Evolutionary conservation across 352 stramenopile genomes (phyloP).

Genomic region (Globisporangium carolinianum): DNA sequence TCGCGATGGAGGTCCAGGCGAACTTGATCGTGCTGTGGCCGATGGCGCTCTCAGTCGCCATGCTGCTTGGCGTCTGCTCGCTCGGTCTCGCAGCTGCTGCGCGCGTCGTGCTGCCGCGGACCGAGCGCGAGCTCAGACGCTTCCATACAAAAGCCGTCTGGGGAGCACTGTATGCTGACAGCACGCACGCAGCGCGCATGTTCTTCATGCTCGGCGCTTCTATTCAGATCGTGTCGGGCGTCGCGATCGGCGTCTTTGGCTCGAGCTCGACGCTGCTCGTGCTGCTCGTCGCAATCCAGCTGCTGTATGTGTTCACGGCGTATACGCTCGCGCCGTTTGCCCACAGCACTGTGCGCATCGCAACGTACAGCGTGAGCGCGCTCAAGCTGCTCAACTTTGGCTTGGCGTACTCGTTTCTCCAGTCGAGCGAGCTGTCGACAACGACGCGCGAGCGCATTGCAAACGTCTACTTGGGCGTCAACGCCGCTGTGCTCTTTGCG

Average conservation of each 20-base stretch:
- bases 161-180: slow-evolving; percentile 31
- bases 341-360: slow-evolving; percentile 9
- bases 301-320: slow-evolving; percentile 23
- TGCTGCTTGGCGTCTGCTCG: slow-evolving; percentile 21
- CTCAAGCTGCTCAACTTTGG: slow-evolving; percentile 27
- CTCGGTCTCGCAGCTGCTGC: slow-evolving; percentile 12
- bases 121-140: slow-evolving; percentile 18
- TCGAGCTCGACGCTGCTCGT: slow-evolving; percentile 23
- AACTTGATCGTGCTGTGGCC: slow-evolving; percentile 14
- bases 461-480: slow-evolving; percentile 23
- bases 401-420: slow-evolving; percentile 30
- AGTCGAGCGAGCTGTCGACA: slow-evolving; percentile 12
- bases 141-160: slow-evolving; percentile 21
- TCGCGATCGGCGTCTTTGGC: slow-evolving; percentile 24
- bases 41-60: slow-evolving; percentile 13
- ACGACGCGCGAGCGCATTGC: slow-evolving; percentile 11
- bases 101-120: slow-evolving; percentile 14
- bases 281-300: slow-evolving; percentile 23
- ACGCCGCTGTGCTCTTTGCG: slow-evolving; percentile 20
- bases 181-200: slow-evolving; percentile 21
- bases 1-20: slow-evolving; percentile 15
- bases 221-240: slow-evolving; percentile 22
- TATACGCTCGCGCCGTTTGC: slow-evolving; percentile 28
- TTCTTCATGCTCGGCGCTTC: slow-evolving; percentile 31
- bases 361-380: slow-evolving; percentile 8